Evolutionary conservation across 139 green algal genomes (phyloP), one percentile per base, ranked within the genome.

Genomic region (Asterochloris erici): DNA sequence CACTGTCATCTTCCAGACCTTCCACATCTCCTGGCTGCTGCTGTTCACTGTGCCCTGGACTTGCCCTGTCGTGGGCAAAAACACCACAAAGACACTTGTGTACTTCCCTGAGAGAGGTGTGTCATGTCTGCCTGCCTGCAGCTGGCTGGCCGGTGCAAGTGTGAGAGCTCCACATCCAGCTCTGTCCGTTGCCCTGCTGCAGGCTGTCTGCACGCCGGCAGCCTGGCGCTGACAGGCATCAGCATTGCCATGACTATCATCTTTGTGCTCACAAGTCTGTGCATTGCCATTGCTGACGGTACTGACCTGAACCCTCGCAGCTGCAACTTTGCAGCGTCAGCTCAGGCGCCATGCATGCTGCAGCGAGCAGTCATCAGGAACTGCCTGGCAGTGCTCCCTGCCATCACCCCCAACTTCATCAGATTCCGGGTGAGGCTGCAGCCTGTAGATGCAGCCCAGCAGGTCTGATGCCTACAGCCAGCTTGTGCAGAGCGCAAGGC

Each of bases 11-110:
- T 80, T 80, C 60, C 68, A 61, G 47, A 80, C 76, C 13, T 80
- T 80, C 26, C 76, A 80, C 12, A 80, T 62, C 23, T 80, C 76
- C 9, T 70, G 68, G 13, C 61, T 80, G 21, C 76, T 80, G 14
- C 76, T 80, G 15, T 80, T 80, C 23, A 80, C 76, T 80, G 76
- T 80, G 76, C 60, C 76, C 61, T 80, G 76, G 76, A 80, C 76
- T 54, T 80, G 76, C n/a, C 76, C 76, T 16, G n/a, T 80, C 0
- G 68, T 80, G 26, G 76, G 76, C 13, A 12, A 69, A 11, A 29
- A 54, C 19, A 62, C 68, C 23, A 80, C 68, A 24, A 80, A 80
- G 14, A 19, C 14, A 21, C 23, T 80, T 9, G 38, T 62, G 9
- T 80, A 80, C 76, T 80, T 80, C 14, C 76, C 76, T 54, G 23